Conservation (phyloP, 1,284 basidiomycete genomes). For the Irpex sp. region DNA sequence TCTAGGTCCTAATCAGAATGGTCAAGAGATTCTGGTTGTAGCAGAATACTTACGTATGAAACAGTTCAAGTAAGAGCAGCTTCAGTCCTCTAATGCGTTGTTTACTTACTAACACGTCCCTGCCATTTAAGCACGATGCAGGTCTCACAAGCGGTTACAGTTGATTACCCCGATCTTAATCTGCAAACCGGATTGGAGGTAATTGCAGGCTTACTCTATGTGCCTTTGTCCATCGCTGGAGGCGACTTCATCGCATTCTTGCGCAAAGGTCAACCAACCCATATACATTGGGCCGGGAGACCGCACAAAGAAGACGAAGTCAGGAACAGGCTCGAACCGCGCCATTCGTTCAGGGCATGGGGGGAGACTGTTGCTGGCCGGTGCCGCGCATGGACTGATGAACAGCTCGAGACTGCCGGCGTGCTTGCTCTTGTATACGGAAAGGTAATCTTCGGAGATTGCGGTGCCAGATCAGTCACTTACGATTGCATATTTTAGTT, state of each 20-base stretch:
- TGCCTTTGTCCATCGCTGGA: slow-evolving; percentile 71
- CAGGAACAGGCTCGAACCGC: slow-evolving; percentile 58
- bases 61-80: slow-evolving; percentile 65
- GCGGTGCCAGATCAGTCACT: background rate
- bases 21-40: slow-evolving; percentile 83
- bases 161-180: slow-evolving; percentile 76
- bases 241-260: slow-evolving; percentile 83
- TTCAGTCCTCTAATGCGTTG: background rate
- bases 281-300: slow-evolving; percentile 80
- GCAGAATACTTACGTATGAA: slow-evolving; percentile 84
- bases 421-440: slow-evolving; percentile 85
- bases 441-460: slow-evolving; percentile 41
- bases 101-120: no score
- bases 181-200: slow-evolving; percentile 67
- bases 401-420: slow-evolving; percentile 84
- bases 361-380: slow-evolving; percentile 74
- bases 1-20: slow-evolving; percentile 74
- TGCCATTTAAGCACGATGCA: slow-evolving; percentile 48
- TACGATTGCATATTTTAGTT: slow-evolving; percentile 42
- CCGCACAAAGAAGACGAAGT: slow-evolving; percentile 50
- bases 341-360: slow-evolving; percentile 84
- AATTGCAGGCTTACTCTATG: slow-evolving; percentile 77
- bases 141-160: slow-evolving; percentile 65
- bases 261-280: slow-evolving; percentile 70
- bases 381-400: slow-evolving; percentile 79